Conservation (phyloP, 192 early-diverging fungal species). For the Diversispora epigaea region DNA sequence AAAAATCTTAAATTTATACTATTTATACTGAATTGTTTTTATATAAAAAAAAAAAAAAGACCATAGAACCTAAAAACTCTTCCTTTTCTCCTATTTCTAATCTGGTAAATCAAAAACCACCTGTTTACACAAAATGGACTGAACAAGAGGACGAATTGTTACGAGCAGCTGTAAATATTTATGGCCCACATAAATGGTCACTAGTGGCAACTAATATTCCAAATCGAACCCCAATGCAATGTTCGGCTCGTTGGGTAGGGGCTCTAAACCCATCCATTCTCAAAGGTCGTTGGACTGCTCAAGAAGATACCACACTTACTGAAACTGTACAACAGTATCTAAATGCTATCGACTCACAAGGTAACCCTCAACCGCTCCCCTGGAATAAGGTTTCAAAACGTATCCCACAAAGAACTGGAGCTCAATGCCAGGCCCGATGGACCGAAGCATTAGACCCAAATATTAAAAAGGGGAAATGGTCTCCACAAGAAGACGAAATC, state of each 20-base stretch:
- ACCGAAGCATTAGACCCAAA: constrained; percentile 58
- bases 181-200: constrained; percentile 53
- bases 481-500: constrained; percentile 47
- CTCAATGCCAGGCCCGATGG: constrained; percentile 62
- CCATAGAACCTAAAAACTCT: background rate
- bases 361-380: constrained; percentile 40
- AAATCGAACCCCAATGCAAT: constrained; percentile 55
- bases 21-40: background rate
- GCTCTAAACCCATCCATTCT: constrained; percentile 52
- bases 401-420: constrained; percentile 54
- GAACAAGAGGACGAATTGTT: constrained; percentile 47
- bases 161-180: constrained; percentile 38
- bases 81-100: background rate
- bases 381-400: constrained; percentile 51
- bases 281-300: constrained; percentile 53
- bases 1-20: background rate
- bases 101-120: constrained; percentile 35
- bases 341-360: constrained; percentile 40
- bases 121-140: constrained; percentile 51
- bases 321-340: constrained; percentile 44
- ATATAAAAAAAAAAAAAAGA: background rate
- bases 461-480: constrained; percentile 57
- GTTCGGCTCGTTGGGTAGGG: constrained; percentile 53
- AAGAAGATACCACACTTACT: constrained; percentile 45
- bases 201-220: constrained; percentile 50